phyloP scores from a whole-genome alignment of 306 rosid species.

The Leucaena leucocephala region DNA sequence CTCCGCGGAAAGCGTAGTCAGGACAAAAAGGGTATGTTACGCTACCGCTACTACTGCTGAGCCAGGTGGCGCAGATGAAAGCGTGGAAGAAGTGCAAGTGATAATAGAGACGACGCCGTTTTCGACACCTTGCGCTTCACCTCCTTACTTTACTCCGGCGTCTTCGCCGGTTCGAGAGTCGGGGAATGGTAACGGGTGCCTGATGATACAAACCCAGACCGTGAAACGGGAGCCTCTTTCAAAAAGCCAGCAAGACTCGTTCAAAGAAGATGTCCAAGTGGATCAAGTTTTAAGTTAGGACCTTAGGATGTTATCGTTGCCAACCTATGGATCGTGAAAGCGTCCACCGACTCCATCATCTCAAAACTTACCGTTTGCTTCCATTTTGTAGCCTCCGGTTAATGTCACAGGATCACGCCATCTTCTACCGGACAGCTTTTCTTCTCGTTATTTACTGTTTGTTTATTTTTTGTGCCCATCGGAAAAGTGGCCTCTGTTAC shows the following conservation, averaged over 20 bases:
- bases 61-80: not conserved
- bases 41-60: constrained; percentile 8
- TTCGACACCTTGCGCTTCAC: constrained; percentile 50
- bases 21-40: constrained; percentile 1
- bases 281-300: not conserved
- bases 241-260: not conserved
- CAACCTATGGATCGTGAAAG: not conserved
- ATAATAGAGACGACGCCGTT: constrained; percentile 47
- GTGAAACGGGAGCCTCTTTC: not conserved
- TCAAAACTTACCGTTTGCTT: not conserved
- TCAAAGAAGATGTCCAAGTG: not conserved
- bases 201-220: not conserved
- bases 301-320: not conserved
- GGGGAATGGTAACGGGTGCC: constrained; percentile 11
- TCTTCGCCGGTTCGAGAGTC: constrained; percentile 44
- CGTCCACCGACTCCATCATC: not conserved
- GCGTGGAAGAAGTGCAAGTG: constrained; percentile 27
- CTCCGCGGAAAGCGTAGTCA: constrained; percentile 17
- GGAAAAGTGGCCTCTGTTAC: not conserved
- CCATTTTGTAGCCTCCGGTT: not conserved
- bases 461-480: not conserved
- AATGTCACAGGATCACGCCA: not conserved
- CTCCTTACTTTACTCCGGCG: constrained; percentile 47
- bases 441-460: not conserved
- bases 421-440: not conserved